Conservation (phyloP, 768 basidiomycete genomes). For the Tylopilus sp. region DNA sequence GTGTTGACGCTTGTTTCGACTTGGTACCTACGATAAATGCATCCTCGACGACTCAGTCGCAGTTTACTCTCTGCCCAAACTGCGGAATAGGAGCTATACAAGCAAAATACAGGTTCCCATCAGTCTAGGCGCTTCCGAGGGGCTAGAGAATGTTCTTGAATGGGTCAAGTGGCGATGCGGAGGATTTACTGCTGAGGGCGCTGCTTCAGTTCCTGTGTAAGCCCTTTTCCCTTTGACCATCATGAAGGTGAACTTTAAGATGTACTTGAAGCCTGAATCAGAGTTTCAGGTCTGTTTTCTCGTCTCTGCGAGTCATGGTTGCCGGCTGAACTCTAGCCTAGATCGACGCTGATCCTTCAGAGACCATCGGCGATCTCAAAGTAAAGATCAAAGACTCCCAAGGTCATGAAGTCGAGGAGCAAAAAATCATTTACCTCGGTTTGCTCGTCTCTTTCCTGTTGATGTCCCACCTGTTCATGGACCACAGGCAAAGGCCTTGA, state of each 20-base stretch:
- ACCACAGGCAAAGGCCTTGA: background rate
- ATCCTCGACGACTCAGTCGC: too few species aligned
- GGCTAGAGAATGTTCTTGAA: background rate
- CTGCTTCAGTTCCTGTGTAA: constrained; percentile 1
- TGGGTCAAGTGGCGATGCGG: background rate
- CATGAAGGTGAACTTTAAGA: constrained; percentile 5
- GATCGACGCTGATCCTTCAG: constrained; percentile 5
- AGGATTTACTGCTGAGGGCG: background rate
- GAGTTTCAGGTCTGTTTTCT: background rate
- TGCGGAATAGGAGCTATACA: too few species aligned
- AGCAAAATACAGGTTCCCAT: too few species aligned
- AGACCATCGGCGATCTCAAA: constrained; percentile 6
- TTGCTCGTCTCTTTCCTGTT: background rate
- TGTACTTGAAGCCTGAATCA: background rate
- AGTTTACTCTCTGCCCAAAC: too few species aligned
- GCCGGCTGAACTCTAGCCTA: background rate
- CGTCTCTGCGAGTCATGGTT: background rate
- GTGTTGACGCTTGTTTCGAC: too few species aligned
- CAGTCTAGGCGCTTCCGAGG: background rate
- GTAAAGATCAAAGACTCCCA: background rate
- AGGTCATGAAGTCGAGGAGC: background rate
- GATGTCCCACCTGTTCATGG: background rate
- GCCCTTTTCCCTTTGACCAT: background rate
- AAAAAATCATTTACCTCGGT: constrained; percentile 1
- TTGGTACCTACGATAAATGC: too few species aligned